phyloP scores from a whole-genome alignment of 345 rosid genomes.

The Brassica juncea region DNA sequence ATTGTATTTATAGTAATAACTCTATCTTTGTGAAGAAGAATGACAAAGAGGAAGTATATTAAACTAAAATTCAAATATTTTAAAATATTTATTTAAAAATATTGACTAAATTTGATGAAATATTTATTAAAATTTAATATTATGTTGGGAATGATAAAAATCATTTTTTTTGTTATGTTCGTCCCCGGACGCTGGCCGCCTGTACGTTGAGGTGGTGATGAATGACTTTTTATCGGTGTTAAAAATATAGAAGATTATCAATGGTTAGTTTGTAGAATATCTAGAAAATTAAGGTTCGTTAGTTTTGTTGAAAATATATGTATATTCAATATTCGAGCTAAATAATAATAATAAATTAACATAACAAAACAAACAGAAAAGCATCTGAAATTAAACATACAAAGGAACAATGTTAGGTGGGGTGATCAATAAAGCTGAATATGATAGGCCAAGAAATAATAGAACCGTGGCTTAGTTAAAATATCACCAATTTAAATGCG shows the following conservation, averaged over 20 bases:
- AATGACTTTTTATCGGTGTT: neutral
- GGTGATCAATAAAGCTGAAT: neutral
- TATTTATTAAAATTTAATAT: too few species aligned
- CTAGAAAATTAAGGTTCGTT: neutral
- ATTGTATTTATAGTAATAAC: too few species aligned
- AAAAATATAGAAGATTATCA: neutral
- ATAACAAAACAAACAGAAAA: neutral
- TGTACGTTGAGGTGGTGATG: neutral
- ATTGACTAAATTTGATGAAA: too few species aligned
- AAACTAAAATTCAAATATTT: too few species aligned
- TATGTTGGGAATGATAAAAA: too few species aligned
- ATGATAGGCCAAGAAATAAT: neutral
- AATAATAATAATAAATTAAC: neutral
- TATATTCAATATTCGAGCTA: neutral
- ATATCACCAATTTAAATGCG: constrained; percentile 3
- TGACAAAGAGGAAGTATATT: too few species aligned
- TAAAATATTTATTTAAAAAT: too few species aligned
- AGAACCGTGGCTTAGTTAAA: neutral
- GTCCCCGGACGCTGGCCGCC: neutral
- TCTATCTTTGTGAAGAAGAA: too few species aligned
- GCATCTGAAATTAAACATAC: neutral
- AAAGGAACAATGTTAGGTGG: neutral
- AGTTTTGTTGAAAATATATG: neutral
- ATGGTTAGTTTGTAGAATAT: neutral
- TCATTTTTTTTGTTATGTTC: too few species aligned